Conservation (phyloP, 768 basidiomycete species). For the Leccinum uliginosum region DNA sequence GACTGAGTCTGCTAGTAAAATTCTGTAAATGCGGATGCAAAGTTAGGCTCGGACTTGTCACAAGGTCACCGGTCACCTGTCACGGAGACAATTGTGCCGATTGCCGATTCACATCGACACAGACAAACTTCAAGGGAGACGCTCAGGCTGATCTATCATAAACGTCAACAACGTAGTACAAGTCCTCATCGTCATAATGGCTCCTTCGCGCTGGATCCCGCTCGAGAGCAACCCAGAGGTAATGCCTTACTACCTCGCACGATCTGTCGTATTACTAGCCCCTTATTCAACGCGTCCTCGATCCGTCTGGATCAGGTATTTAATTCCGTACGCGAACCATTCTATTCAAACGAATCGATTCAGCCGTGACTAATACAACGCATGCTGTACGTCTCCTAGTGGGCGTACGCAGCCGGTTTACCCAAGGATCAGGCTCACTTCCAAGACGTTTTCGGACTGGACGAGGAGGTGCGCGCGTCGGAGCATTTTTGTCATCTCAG, state of each 20-base stretch:
- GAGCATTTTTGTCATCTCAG: background rate
- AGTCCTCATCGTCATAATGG: conserved; percentile 12
- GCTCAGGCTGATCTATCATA: background rate
- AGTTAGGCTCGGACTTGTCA: background rate
- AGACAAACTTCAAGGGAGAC: background rate
- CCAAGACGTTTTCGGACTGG: conserved; percentile 70
- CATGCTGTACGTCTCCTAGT: conserved; percentile 35
- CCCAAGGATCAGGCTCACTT: conserved; percentile 48
- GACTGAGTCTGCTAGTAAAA: background rate
- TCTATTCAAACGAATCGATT: background rate
- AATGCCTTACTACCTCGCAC: background rate
- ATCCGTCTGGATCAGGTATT: conserved; percentile 23
- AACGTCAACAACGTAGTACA: background rate
- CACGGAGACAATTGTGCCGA: background rate
- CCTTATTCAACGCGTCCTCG: conserved; percentile 2
- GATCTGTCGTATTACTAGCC: background rate
- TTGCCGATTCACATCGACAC: background rate
- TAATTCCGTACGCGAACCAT: conserved; percentile 22
- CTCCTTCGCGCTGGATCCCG: conserved; percentile 60
- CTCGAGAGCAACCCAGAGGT: conserved; percentile 73
- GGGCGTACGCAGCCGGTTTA: conserved; percentile 68
- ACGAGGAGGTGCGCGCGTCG: conserved; percentile 47
- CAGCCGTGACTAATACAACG: background rate
- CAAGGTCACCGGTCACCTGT: background rate
- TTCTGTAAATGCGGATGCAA: background rate